Conservation (phyloP, 1,284 basidiomycete genomes). For the Ganoderma resinaceum region DNA sequence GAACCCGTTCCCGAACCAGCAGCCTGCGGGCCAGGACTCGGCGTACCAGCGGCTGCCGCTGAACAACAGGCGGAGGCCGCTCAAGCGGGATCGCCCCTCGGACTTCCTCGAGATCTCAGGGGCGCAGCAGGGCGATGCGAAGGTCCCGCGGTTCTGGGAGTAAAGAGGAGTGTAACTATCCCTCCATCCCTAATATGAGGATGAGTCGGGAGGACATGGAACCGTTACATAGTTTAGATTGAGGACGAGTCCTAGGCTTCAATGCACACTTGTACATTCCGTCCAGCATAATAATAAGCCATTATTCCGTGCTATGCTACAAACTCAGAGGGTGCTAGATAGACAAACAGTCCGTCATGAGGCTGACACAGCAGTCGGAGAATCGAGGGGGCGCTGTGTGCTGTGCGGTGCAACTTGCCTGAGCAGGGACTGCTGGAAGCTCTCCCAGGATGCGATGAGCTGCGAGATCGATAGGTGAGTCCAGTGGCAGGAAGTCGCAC, state of each 20-base stretch:
- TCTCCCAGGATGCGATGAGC: conserved; percentile 78
- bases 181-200: neutral
- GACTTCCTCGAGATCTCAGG: conserved; percentile 81
- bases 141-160: conserved; percentile 80
- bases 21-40: conserved; percentile 71
- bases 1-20: conserved; percentile 65
- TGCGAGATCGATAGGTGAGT: conserved; percentile 36
- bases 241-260: neutral
- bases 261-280: neutral
- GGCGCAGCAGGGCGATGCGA: conserved; percentile 58
- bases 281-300: conserved; percentile 7
- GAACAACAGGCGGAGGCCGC: conserved; percentile 75
- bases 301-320: conserved; percentile 14
- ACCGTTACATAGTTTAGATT: neutral
- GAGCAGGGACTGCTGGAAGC: conserved; percentile 72
- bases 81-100: conserved; percentile 82
- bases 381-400: conserved; percentile 25
- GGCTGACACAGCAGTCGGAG: conserved; percentile 7
- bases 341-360: conserved; percentile 11
- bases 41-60: conserved; percentile 85
- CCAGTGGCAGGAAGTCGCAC: neutral
- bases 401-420: conserved; percentile 44
- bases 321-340: neutral
- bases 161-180: conserved; percentile 35
- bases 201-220: neutral